Evolutionary conservation across 2,329 filamentous ascomycete genomes (phyloP).

Genomic region (Xylariales sp.): DNA sequence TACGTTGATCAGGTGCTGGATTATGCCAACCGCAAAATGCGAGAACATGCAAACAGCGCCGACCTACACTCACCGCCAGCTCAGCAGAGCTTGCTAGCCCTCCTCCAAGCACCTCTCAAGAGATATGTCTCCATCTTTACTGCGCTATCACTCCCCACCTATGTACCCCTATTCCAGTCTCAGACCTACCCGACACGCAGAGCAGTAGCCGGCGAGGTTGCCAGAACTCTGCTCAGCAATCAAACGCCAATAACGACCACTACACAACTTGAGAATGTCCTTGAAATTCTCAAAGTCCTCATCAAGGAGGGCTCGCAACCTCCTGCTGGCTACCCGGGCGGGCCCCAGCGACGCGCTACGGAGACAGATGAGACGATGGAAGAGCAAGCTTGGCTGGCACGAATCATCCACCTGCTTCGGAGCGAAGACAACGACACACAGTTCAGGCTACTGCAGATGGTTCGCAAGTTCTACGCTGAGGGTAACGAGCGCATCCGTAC

Average conservation of each 20-base stretch:
- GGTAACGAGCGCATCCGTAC: conserved; percentile 95
- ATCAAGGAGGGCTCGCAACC: conserved; percentile 89
- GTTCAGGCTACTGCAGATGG: conserved; percentile 86
- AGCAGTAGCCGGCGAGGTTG: conserved; percentile 85
- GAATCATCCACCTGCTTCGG: conserved; percentile 83
- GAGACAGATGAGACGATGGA: conserved; percentile 98
- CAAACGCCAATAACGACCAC: conserved; percentile 73
- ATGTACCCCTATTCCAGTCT: conserved; percentile 81
- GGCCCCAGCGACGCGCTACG: conserved; percentile 65
- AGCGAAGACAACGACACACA: conserved; percentile 87
- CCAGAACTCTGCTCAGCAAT: conserved; percentile 75
- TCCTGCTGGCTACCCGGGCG: conserved; percentile 77
- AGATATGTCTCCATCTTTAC: conserved; percentile 93
- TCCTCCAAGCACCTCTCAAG: conserved; percentile 86
- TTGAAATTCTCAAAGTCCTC: conserved; percentile 83
- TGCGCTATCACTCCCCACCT: conserved; percentile 87
- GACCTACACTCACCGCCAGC: conserved; percentile 84
- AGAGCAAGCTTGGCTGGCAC: conserved; percentile 94
- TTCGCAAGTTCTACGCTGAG: conserved; percentile 79
- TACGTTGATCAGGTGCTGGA: conserved; percentile 92
- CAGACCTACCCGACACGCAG: conserved; percentile 91
- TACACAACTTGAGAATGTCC: conserved; percentile 78
- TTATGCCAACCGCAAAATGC: conserved; percentile 81
- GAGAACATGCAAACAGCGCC: conserved; percentile 88
- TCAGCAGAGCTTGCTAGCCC: conserved; percentile 82